phyloP scores from a whole-genome alignment of 1,139 yeast genomes.

The Pneumocystis murina region DNA sequence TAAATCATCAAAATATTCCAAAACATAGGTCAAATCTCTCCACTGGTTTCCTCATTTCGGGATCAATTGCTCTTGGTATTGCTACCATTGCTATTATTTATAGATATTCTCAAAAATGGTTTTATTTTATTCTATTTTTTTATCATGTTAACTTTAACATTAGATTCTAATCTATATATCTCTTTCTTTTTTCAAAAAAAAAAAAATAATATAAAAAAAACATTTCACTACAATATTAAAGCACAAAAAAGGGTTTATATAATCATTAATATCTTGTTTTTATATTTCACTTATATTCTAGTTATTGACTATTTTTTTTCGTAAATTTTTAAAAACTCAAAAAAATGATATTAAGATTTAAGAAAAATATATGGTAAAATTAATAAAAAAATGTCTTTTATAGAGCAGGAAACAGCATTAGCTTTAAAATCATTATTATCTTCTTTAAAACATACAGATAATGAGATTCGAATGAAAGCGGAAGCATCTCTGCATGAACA shows the following conservation, averaged over 20 bases:
- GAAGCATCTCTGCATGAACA: conserved; percentile 57
- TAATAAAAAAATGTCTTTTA: conserved; percentile 28
- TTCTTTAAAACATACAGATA: conserved; percentile 67
- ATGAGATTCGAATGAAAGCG: conserved; percentile 57
- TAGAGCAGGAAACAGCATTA: conserved; percentile 38
- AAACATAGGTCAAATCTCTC: background rate
- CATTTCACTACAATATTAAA: no score
- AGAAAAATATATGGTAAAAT: background rate
- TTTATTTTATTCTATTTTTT: background rate
- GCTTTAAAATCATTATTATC: conserved; percentile 45
- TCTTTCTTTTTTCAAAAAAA: background rate
- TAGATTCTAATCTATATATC: background rate
- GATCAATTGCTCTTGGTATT: background rate
- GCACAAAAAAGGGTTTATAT: no score
- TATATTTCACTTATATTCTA: background rate
- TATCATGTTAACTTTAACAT: background rate
- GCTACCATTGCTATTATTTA: background rate
- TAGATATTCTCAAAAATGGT: background rate
- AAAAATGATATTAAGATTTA: background rate
- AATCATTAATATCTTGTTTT: background rate
- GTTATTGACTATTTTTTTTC: background rate
- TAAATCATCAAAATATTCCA: conserved; percentile 1
- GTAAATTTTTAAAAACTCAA: background rate
- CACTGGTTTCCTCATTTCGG: background rate
- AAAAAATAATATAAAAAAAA: no score